Conservation (phyloP, 1,139 yeast species). For the Blastobotrys serpentis region DNA sequence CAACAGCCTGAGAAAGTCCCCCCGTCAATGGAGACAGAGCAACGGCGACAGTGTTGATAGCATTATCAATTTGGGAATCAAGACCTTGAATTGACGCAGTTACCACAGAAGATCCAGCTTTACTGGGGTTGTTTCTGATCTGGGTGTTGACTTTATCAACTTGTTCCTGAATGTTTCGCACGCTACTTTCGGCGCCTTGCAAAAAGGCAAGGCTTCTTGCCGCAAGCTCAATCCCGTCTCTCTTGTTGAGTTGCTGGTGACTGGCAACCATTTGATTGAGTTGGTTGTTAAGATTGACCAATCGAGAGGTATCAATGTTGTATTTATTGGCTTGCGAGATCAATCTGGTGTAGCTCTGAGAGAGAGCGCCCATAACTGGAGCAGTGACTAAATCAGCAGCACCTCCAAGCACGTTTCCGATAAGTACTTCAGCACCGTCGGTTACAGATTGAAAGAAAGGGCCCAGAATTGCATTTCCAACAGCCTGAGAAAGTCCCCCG, state of each 20-base stretch:
- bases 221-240: constrained; percentile 29
- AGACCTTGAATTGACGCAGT: constrained; percentile 26
- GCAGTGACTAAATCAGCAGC: constrained; percentile 23
- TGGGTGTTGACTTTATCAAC: constrained; percentile 25
- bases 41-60: constrained; percentile 27
- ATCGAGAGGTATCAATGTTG: constrained; percentile 11
- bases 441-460: constrained; percentile 38
- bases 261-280: neutral
- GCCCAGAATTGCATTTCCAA: constrained; percentile 30
- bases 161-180: constrained; percentile 28
- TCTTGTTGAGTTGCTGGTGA: constrained; percentile 23
- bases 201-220: constrained; percentile 16
- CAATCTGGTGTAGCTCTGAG: neutral
- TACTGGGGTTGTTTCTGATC: constrained; percentile 24
- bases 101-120: constrained; percentile 30
- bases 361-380: constrained; percentile 18
- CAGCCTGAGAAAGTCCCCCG: constrained; percentile 28
- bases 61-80: constrained; percentile 33
- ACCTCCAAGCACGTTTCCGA: constrained; percentile 33
- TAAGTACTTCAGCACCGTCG: constrained; percentile 36
- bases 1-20: constrained; percentile 30
- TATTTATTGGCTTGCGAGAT: constrained; percentile 5
- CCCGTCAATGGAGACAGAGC: constrained; percentile 30
- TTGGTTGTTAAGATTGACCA: neutral
- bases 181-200: constrained; percentile 23